Evolutionary conservation across 164 flowering plant genomes (phyloP).

Genomic region (Macadamia integrifolia): DNA sequence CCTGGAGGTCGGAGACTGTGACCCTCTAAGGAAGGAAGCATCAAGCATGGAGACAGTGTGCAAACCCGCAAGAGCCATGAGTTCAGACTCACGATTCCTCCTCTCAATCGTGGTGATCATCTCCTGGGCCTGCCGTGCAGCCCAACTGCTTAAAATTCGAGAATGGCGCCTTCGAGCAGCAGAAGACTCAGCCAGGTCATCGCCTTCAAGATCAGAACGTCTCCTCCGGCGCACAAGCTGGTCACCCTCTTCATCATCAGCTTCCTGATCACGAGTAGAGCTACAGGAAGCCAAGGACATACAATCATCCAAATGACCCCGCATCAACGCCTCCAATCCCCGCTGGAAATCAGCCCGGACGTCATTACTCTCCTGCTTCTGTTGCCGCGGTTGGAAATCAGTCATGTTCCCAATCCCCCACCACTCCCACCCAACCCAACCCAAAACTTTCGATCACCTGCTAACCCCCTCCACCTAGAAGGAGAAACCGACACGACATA

Average conservation of each 20-base stretch:
- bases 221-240: constrained; percentile 58
- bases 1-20: constrained; percentile 47
- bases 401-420: constrained; percentile 22
- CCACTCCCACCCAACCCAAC: neutral
- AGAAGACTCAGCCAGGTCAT: constrained; percentile 72
- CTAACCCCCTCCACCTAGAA: constrained; percentile 2
- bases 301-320: constrained; percentile 64
- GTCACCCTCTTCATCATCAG: constrained; percentile 62
- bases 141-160: constrained; percentile 65
- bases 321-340: constrained; percentile 61
- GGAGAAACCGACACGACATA: constrained; percentile 6
- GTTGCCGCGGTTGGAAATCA: constrained; percentile 46
- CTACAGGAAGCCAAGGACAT: constrained; percentile 63
- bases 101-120: constrained; percentile 81
- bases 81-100: constrained; percentile 65
- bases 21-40: constrained; percentile 64
- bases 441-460: neutral
- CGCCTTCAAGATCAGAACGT: constrained; percentile 68
- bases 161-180: constrained; percentile 68
- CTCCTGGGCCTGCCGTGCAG: constrained; percentile 72
- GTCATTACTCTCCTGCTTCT: constrained; percentile 55
- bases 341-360: constrained; percentile 43
- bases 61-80: constrained; percentile 78
- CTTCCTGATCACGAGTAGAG: constrained; percentile 39
- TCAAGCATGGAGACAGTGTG: constrained; percentile 78